Conservation (phyloP, 2,329 filamentous ascomycete species). For the Decorospora gaudefroyi region DNA sequence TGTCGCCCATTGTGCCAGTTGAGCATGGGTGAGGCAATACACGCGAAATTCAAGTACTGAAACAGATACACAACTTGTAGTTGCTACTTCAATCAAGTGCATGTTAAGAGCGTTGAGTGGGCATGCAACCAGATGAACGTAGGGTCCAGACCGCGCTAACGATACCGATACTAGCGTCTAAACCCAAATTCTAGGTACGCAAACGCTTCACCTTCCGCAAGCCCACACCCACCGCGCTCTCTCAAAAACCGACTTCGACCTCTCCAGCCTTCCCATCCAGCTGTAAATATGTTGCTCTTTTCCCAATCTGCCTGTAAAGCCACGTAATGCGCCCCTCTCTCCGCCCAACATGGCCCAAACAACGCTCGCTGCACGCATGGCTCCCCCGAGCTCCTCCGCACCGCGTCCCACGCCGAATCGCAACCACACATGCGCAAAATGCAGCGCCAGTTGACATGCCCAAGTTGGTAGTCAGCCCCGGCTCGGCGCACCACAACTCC, state of each 20-base stretch:
- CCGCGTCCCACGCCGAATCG: constrained; percentile 34
- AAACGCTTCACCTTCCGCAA: too few relatives aligned
- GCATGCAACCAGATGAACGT: too few relatives aligned
- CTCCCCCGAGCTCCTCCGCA: constrained; percentile 30
- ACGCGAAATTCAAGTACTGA: neutral
- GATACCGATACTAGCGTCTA: too few relatives aligned
- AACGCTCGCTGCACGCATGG: constrained; percentile 25
- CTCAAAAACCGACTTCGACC: neutral
- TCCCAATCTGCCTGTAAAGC: constrained; percentile 2
- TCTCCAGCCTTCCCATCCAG: neutral
- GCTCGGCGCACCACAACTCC: constrained; percentile 61
- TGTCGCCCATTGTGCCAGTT: constrained; percentile 64
- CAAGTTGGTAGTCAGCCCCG: constrained; percentile 34
- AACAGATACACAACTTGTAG: too few relatives aligned
- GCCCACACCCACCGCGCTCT: constrained; percentile 1
- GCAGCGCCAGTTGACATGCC: constrained; percentile 35
- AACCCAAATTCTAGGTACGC: too few relatives aligned
- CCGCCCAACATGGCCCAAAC: constrained; percentile 30
- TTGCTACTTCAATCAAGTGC: too few relatives aligned
- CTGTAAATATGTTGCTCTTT: constrained; percentile 31
- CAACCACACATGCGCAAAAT: constrained; percentile 32
- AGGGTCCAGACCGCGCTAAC: too few relatives aligned
- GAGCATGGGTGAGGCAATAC: too few relatives aligned
- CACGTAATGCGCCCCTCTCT: constrained; percentile 39
- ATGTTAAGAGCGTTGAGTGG: too few relatives aligned